Evolutionary conservation across 345 rosid genomes (phyloP).

Genomic region (Trapa incisa): DNA sequence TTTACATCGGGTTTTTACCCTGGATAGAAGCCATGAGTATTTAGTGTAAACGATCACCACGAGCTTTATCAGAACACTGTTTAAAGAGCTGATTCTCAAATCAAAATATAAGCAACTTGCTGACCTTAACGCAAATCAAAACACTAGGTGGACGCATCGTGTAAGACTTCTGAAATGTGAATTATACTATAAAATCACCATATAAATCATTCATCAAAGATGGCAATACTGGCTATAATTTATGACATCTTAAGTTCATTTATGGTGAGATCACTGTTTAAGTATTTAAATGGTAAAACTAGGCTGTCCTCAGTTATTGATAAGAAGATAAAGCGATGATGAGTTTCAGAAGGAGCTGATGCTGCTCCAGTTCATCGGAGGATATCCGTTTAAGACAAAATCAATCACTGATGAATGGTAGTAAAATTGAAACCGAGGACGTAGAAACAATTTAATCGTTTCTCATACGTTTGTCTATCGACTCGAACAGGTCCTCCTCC

Average conservation of each 20-base stretch:
- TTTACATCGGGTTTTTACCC: background rate
- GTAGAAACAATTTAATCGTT: background rate
- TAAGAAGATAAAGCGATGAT: background rate
- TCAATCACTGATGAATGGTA: background rate
- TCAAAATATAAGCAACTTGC: background rate
- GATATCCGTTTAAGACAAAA: background rate
- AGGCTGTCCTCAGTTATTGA: background rate
- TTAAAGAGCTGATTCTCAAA: background rate
- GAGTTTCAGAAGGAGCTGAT: background rate
- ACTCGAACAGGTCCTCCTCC: conserved; percentile 13
- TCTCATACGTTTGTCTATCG: conserved; percentile 14
- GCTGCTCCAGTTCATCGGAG: background rate
- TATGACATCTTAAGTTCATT: background rate
- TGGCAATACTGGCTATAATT: background rate
- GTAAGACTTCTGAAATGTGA: background rate
- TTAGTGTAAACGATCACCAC: background rate
- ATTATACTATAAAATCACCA: background rate
- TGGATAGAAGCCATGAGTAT: background rate
- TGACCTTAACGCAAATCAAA: background rate
- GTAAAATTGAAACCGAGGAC: background rate
- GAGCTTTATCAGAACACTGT: background rate
- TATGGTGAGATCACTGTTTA: background rate
- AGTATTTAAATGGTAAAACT: background rate
- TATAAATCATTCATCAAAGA: background rate
- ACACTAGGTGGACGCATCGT: background rate